Conservation (phyloP, 169 alveolate genomes). For the Plasmodium gonderi region DNA sequence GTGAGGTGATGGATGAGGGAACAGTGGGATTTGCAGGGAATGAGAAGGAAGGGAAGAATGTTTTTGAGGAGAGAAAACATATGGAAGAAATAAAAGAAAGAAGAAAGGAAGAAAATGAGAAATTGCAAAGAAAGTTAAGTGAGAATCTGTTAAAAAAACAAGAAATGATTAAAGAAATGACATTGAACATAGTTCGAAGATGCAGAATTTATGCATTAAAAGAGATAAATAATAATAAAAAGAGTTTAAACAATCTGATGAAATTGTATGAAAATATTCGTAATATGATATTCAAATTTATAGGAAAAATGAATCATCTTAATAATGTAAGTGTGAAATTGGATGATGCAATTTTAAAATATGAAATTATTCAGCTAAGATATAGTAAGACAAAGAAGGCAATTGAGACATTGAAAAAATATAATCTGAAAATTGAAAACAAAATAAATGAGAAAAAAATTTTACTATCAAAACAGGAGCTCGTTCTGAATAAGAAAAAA, state of each 20-base stretch:
- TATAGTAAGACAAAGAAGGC: constrained; percentile 65
- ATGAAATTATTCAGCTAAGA: constrained; percentile 28
- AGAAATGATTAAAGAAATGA: constrained; percentile 36
- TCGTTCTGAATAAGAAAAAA: constrained; percentile 7
- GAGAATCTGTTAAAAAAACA: constrained; percentile 53
- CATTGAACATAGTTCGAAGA: constrained; percentile 19
- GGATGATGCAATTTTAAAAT: constrained; percentile 54
- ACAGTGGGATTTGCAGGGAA: not conserved
- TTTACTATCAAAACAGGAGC: constrained; percentile 12
- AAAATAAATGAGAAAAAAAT: constrained; percentile 38
- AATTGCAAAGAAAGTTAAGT: not conserved
- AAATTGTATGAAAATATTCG: constrained; percentile 29
- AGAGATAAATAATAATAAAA: constrained; percentile 30
- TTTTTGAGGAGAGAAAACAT: not conserved
- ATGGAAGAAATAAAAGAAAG: not conserved
- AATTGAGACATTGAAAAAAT: constrained; percentile 37
- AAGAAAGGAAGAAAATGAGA: constrained; percentile 4
- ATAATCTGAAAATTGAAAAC: constrained; percentile 19
- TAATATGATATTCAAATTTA: constrained; percentile 30
- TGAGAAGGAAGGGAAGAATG: too few relatives aligned
- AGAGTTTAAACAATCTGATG: constrained; percentile 2
- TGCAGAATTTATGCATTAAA: constrained; percentile 28
- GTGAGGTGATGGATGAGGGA: too few relatives aligned
- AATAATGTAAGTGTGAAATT: constrained; percentile 27
- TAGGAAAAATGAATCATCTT: constrained; percentile 34